These are phyloP conservation scores for Codiaeum variegatum DNA, from an alignment of 441 rosid species.

Conservation along the genomic window DNA sequence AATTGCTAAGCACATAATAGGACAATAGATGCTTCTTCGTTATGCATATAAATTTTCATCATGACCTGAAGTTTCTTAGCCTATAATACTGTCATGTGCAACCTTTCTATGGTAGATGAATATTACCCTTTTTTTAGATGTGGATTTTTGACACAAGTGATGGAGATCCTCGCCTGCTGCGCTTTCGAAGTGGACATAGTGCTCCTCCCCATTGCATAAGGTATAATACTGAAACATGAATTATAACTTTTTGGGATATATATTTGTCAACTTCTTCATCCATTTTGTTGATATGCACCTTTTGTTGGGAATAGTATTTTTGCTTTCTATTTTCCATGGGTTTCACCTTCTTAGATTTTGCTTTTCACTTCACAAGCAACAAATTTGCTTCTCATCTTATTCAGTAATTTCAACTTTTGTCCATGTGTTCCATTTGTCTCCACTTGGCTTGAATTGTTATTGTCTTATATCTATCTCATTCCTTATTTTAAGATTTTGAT, in stretches of 20 bases:
- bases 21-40: neutral
- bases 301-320: neutral
- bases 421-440: neutral
- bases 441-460: neutral
- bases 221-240: constrained; percentile 27
- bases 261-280: neutral
- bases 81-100: neutral
- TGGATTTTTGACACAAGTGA: constrained; percentile 97
- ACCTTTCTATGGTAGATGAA: neutral
- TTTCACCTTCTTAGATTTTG: neutral
- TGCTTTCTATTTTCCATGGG: constrained; percentile 10
- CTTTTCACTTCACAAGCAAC: constrained; percentile 1
- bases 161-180: constrained; percentile 90
- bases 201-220: constrained; percentile 97
- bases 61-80: neutral
- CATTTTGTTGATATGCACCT: neutral
- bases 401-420: neutral
- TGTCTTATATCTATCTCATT: neutral
- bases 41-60: neutral
- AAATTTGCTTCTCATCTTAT: neutral
- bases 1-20: neutral
- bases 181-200: constrained; percentile 97
- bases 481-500: neutral
- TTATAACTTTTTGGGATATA: neutral
- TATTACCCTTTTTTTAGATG: constrained; percentile 41